phyloP scores from a whole-genome alignment of 768 basidiomycete genomes.

The Pisolithus marmoratus region DNA sequence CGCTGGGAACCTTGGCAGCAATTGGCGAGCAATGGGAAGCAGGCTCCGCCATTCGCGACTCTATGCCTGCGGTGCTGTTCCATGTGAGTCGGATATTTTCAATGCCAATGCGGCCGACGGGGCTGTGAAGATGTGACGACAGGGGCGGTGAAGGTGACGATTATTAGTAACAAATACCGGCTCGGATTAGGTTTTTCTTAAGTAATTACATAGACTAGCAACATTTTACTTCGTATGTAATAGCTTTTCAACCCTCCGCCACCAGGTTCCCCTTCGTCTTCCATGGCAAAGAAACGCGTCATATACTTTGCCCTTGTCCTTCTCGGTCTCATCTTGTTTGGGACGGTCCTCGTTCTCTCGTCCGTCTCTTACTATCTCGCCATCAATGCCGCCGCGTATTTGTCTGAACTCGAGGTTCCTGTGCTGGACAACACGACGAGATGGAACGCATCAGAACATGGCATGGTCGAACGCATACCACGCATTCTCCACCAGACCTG shows the following conservation, averaged over 20 bases:
- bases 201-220: background rate
- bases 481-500: slow-evolving; percentile 97
- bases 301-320: slow-evolving; percentile 45
- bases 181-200: background rate
- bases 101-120: slow-evolving; percentile 39
- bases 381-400: slow-evolving; percentile 72
- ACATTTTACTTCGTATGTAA: no score
- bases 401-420: slow-evolving; percentile 73
- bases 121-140: slow-evolving; percentile 12
- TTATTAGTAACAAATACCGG: no score
- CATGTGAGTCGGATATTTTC: slow-evolving; percentile 47
- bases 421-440: slow-evolving; percentile 47
- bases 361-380: slow-evolving; percentile 87
- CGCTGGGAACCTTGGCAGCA: slow-evolving; percentile 38
- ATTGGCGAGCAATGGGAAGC: slow-evolving; percentile 53
- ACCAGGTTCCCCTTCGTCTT: background rate
- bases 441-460: slow-evolving; percentile 60
- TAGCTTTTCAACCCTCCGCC: background rate
- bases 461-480: slow-evolving; percentile 71
- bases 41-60: slow-evolving; percentile 45
- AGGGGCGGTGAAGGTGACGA: background rate
- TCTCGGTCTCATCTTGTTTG: slow-evolving; percentile 74
- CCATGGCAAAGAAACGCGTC: slow-evolving; percentile 41
- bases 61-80: slow-evolving; percentile 41
- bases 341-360: slow-evolving; percentile 87